Evolutionary conservation across 352 stramenopile species (phyloP), one percentile per base, ranked within the genome.

Genomic region (Globisporangium echinulatum): DNA sequence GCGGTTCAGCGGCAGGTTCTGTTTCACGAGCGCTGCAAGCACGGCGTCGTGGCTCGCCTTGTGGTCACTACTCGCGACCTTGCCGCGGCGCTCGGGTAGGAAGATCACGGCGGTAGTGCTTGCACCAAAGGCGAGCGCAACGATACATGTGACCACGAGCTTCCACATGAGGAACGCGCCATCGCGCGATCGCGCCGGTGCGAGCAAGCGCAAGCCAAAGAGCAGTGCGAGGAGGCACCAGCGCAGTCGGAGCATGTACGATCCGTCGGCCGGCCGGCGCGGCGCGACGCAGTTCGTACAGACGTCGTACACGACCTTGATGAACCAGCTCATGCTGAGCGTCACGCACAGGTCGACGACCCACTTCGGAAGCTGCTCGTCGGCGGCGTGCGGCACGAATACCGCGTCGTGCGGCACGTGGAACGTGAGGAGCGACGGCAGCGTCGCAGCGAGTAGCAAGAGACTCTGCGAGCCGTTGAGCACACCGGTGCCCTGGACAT

Each of bases 241-340:
- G n/a, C 71, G 71, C 40, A 79, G 33, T 6, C 63, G 69, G 37
- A 77, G 70, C 49, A 67, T 59, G 51, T 74, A 63, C 17, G 62
- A 67, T 68, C 66, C 71, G 51, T 77, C 67, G 3, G 65, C 56
- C 1, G 70, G 70, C 7, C 64, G 61, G 19, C 63, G 63, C 5
- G 73, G 54, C 15, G 46, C 51, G 39, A 82, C 66, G 52, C 66
- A 66, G 25, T 62, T 64, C 52, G 75, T 82, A 58, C 61, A 71
- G 38, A 77, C 49, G 48, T 82, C 73, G 43, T 79, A 82, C 37
- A 66, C 71, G 4, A 76, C 52, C 40, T 82, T 82, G 40, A 78
- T 48, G 33, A 82, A 69, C 73, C 73, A 82, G 58, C 63, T 82
- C 73, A 82, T 82, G 3, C 70, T 76, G 11, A 82, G 53, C 50